Conservation (phyloP, 306 rosid species). For the Sicyos edulis region DNA sequence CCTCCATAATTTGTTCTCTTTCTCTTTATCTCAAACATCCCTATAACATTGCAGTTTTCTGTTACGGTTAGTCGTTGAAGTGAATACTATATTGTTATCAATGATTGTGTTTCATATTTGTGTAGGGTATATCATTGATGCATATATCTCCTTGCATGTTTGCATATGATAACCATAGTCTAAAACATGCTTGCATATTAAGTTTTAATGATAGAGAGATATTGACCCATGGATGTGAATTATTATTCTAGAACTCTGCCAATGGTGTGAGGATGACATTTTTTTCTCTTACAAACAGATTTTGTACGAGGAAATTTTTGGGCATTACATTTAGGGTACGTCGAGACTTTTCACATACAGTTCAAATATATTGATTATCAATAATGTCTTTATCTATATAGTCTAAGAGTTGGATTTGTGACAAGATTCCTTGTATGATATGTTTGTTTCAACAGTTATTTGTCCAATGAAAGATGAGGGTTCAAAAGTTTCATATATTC, state of each 20-base stretch:
- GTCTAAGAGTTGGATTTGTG: slow-evolving; percentile 2
- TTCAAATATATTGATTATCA: background rate
- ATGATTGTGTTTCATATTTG: slow-evolving; percentile 6
- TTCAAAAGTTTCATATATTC: too few species aligned
- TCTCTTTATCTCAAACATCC: too few species aligned
- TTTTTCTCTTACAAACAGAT: background rate
- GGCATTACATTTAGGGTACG: background rate
- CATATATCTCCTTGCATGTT: background rate
- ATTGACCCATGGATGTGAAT: slow-evolving; percentile 1
- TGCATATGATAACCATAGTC: slow-evolving; percentile 2
- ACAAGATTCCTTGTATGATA: background rate
- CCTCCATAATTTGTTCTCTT: too few species aligned
- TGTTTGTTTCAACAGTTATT: too few species aligned
- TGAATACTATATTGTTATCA: background rate
- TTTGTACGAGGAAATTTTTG: background rate
- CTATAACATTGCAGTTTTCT: background rate
- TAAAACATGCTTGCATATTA: slow-evolving; percentile 7
- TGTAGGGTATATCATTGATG: slow-evolving; percentile 12
- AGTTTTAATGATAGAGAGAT: background rate
- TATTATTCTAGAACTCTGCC: background rate
- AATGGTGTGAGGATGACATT: background rate
- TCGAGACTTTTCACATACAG: background rate
- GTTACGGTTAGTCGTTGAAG: background rate
- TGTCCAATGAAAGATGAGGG: too few species aligned
- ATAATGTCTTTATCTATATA: background rate